Conservation (phyloP, 2,329 filamentous ascomycete species). For the Aureobasidium sp. region DNA sequence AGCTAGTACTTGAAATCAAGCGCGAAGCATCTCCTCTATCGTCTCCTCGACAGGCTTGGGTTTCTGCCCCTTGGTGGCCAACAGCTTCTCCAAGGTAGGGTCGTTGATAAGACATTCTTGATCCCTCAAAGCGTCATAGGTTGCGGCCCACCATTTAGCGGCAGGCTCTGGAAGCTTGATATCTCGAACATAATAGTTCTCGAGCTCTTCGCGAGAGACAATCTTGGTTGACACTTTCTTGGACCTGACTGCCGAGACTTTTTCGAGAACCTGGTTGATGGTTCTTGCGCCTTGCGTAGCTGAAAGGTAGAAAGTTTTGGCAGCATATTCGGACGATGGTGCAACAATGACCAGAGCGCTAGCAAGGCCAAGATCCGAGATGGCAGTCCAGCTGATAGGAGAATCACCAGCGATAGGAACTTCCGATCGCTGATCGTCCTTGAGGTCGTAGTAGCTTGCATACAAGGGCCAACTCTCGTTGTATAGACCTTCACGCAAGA, state of each 20-base stretch:
- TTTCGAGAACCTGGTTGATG: slow-evolving; percentile 24
- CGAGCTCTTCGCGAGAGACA: slow-evolving; percentile 34
- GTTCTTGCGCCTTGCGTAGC: slow-evolving; percentile 21
- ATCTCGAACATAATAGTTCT: slow-evolving; percentile 34
- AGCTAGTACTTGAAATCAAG: background rate
- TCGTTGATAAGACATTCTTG: slow-evolving; percentile 39
- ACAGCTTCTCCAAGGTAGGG: slow-evolving; percentile 32
- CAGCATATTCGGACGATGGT: slow-evolving; percentile 26
- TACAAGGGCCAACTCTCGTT: slow-evolving; percentile 44
- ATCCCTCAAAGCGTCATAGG: slow-evolving; percentile 37
- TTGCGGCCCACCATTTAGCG: slow-evolving; percentile 41
- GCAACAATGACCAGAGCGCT: slow-evolving; percentile 35
- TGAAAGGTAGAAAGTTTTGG: slow-evolving; percentile 35
- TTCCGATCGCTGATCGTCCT: slow-evolving; percentile 30
- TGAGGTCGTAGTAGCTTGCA: slow-evolving; percentile 36
- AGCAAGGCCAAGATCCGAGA: slow-evolving; percentile 37
- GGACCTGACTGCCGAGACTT: slow-evolving; percentile 24
- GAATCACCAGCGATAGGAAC: slow-evolving; percentile 36
- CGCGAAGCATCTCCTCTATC: slow-evolving; percentile 32
- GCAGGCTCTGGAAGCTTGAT: slow-evolving; percentile 30
- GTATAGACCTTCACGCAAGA: slow-evolving; percentile 40
- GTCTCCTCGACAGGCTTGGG: slow-evolving; percentile 35
- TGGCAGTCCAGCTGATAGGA: slow-evolving; percentile 37
- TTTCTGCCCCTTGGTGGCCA: slow-evolving; percentile 29
- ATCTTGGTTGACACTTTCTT: slow-evolving; percentile 31